phyloP scores from a whole-genome alignment of 768 basidiomycete species.

The Amanita pallidorosea region DNA sequence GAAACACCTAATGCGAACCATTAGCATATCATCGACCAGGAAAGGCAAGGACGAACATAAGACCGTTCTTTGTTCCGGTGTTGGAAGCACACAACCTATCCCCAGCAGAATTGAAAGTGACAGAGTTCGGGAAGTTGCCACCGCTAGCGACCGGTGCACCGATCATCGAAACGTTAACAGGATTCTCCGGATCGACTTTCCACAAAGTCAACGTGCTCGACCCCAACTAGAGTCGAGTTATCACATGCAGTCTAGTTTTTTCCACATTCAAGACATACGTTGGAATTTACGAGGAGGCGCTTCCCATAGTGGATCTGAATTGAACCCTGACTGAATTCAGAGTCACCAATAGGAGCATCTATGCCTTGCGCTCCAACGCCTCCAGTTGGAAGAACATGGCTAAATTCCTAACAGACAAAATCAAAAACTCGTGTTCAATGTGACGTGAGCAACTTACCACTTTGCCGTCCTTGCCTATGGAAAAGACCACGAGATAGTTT shows the following conservation, averaged over 20 bases:
- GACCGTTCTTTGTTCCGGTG: constrained; percentile 31
- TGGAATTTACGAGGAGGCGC: constrained; percentile 23
- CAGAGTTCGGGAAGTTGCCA: constrained; percentile 3
- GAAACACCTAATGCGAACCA: constrained; percentile 26
- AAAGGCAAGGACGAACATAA: constrained; percentile 17
- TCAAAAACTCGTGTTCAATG: neutral
- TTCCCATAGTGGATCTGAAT: constrained; percentile 23
- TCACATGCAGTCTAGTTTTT: neutral
- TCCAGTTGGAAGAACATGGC: constrained; percentile 18
- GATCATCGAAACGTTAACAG: neutral
- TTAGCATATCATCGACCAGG: neutral
- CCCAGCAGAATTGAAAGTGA: constrained; percentile 24
- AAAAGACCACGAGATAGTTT: constrained; percentile 14
- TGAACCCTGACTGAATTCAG: constrained; percentile 30
- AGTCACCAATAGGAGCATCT: constrained; percentile 21
- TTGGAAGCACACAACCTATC: constrained; percentile 29
- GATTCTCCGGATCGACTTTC: constrained; percentile 1
- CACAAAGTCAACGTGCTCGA: constrained; percentile 29
- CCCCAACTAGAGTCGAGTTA: constrained; percentile 22
- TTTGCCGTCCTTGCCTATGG: neutral
- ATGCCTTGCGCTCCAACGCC: constrained; percentile 27
- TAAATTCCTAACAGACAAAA: constrained; percentile 10
- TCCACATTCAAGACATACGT: constrained; percentile 13
- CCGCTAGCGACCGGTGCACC: constrained; percentile 1
- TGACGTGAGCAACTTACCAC: constrained; percentile 1